A percentile compares a stretch with the other conserved stretches of the same genome.
Conservation (phyloP, 2,329 filamentous ascomycete genomes). For the Ceratocystis eucalypticola region DNA sequence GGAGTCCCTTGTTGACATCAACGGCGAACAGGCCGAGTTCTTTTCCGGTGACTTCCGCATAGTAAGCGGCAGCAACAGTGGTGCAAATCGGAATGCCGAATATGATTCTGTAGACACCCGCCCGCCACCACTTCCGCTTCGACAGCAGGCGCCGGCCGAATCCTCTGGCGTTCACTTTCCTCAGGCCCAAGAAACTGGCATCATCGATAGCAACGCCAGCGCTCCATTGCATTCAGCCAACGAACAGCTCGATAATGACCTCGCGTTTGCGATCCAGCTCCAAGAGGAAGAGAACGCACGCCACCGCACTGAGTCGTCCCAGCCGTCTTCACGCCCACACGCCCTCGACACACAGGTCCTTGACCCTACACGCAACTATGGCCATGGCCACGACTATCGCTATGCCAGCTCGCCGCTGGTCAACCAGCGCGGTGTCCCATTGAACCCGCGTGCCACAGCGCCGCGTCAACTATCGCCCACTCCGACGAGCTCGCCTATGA, state of each 20-base stretch:
- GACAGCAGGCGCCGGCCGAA: not conserved
- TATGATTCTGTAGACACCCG: not conserved
- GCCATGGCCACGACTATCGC: not conserved
- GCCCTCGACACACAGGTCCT: constrained; percentile 26
- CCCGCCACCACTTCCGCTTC: not conserved
- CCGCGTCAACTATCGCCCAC: not conserved
- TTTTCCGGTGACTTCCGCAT: constrained; percentile 81
- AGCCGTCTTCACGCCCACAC: constrained; percentile 32
- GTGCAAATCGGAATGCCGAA: too few relatives aligned
- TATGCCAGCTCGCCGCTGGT: not conserved
- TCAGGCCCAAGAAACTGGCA: constrained; percentile 4
- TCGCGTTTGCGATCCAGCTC: constrained; percentile 79
- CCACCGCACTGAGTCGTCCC: constrained; percentile 41
- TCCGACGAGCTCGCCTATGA: not conserved
- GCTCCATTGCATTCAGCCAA: constrained; percentile 42
- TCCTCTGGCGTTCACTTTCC: not conserved
- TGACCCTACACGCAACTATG: not conserved
- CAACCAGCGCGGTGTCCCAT: constrained; percentile 15
- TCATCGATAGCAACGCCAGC: not conserved
- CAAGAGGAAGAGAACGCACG: constrained; percentile 88
- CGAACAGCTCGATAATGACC: constrained; percentile 69
- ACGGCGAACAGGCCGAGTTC: constrained; percentile 67
- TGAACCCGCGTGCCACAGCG: not conserved
- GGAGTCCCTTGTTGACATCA: constrained; percentile 85
- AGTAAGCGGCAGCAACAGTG: constrained; percentile 34